Conservation (phyloP, 176 grass and related monocot genomes). For the Oryza glumipatula region DNA sequence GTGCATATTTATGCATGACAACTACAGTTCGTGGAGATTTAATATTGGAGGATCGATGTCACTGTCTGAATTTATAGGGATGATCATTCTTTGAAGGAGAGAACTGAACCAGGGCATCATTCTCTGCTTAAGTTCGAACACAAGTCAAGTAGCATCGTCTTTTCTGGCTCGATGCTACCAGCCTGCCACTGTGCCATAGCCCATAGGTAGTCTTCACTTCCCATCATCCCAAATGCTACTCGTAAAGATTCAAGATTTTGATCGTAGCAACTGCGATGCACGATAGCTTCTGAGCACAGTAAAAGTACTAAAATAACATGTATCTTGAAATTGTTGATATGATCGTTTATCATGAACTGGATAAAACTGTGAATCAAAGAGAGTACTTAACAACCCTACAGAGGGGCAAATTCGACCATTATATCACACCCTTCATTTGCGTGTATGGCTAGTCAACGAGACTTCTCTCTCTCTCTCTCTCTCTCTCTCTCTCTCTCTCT, state of each 20-base stretch:
- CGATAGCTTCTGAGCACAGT: background rate
- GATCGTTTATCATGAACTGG: background rate
- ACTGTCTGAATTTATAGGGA: background rate
- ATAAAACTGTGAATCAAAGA: background rate
- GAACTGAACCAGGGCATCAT: background rate
- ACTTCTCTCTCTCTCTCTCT: background rate
- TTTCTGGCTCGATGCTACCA: background rate
- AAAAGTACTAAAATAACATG: background rate
- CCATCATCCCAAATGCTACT: background rate
- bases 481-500: slow-evolving; percentile 6
- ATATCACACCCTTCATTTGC: background rate
- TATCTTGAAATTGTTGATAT: background rate
- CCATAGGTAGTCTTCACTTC: background rate
- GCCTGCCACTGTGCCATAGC: background rate
- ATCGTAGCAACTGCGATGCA: too few species aligned
- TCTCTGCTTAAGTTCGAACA: background rate
- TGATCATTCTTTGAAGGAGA: background rate
- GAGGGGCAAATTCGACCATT: background rate
- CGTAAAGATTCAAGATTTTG: background rate
- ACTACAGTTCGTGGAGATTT: slow-evolving; percentile 35
- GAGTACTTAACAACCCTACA: background rate
- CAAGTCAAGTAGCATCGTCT: background rate
- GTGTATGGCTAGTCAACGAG: background rate
- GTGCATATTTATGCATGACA: slow-evolving; percentile 12
- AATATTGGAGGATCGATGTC: slow-evolving; percentile 2